Evolutionary conservation across 805 yeast species (phyloP).

Genomic region (Tetrapisispora namnaoensis): DNA sequence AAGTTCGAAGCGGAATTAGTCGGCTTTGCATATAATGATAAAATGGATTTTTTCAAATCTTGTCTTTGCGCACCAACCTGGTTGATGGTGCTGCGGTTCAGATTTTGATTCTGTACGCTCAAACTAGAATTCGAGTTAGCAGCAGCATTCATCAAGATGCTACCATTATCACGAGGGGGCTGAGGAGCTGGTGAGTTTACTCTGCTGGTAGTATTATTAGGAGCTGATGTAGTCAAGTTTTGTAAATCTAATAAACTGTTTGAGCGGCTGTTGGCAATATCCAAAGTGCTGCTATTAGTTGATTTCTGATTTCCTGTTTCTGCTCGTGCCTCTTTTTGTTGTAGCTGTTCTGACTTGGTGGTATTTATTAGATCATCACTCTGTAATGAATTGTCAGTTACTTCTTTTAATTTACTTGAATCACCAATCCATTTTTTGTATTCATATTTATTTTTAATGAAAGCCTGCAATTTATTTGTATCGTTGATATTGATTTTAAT

Average conservation of each 20-base stretch:
- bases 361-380: neutral
- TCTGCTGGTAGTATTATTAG: neutral
- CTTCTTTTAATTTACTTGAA: neutral
- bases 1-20: constrained; percentile 6
- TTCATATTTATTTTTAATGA: constrained; percentile 87
- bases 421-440: constrained; percentile 69
- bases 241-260: constrained; percentile 4
- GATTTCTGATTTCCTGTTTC: neutral
- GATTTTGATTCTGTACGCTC: neutral
- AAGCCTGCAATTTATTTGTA: constrained; percentile 74
- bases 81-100: neutral
- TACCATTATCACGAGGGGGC: neutral
- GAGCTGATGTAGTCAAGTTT: neutral
- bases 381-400: neutral
- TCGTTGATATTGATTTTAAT: constrained; percentile 41
- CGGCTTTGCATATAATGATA: constrained; percentile 74
- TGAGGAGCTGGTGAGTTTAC: neutral
- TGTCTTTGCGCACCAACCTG: constrained; percentile 39
- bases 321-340: neutral
- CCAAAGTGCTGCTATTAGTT: neutral
- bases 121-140: neutral
- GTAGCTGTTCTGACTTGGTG: neutral
- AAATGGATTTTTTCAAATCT: constrained; percentile 83
- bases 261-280: neutral
- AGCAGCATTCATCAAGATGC: neutral